A percentile compares a stretch with the other conserved stretches of the same genome.
These are phyloP conservation scores for Nakazawaea wyomingensis DNA, from an alignment of 805 yeast genomes.

Conservation along the genomic window DNA sequence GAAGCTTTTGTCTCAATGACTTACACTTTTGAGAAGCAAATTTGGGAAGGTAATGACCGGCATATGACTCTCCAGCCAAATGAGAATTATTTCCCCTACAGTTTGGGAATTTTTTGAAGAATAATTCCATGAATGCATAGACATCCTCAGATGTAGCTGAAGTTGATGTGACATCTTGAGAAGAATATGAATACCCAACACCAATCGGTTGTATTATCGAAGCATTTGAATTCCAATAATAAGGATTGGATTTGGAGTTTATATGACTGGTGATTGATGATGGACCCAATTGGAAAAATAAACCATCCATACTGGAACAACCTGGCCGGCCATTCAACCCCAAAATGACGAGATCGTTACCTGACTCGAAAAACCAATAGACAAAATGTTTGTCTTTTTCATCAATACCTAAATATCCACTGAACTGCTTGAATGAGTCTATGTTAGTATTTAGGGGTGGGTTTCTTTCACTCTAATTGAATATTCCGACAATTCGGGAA, in stretches of 20 bases:
- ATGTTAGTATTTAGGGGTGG: slow-evolving; percentile 62
- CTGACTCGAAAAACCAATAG: slow-evolving; percentile 76
- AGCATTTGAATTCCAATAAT: slow-evolving; percentile 82
- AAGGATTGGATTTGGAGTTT: slow-evolving; percentile 64
- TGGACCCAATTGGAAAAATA: slow-evolving; percentile 87
- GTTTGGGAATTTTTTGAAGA: slow-evolving; percentile 66
- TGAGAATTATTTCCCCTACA: slow-evolving; percentile 59
- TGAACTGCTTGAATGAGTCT: slow-evolving; percentile 75
- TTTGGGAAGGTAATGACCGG: slow-evolving; percentile 90
- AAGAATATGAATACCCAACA: slow-evolving; percentile 75
- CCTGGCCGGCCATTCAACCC: slow-evolving; percentile 98
- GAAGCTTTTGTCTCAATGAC: slow-evolving; percentile 50
- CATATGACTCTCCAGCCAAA: slow-evolving; percentile 91
- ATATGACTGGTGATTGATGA: slow-evolving; percentile 57
- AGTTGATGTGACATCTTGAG: slow-evolving; percentile 58
- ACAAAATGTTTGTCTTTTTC: slow-evolving; percentile 87
- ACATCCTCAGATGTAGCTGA: slow-evolving; percentile 77
- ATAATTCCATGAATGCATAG: slow-evolving; percentile 70
- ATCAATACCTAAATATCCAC: slow-evolving; percentile 79
- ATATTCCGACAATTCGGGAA: slow-evolving; percentile 32
- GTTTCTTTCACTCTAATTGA: slow-evolving; percentile 55
- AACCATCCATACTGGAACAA: slow-evolving; percentile 82
- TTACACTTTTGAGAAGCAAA: slow-evolving; percentile 78
- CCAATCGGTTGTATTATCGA: slow-evolving; percentile 85
- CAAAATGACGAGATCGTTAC: slow-evolving; percentile 79